Evolutionary conservation across 441 rosid genomes (phyloP), one percentile per base, ranked within the genome.

Genomic region (Hura crepitans): DNA sequence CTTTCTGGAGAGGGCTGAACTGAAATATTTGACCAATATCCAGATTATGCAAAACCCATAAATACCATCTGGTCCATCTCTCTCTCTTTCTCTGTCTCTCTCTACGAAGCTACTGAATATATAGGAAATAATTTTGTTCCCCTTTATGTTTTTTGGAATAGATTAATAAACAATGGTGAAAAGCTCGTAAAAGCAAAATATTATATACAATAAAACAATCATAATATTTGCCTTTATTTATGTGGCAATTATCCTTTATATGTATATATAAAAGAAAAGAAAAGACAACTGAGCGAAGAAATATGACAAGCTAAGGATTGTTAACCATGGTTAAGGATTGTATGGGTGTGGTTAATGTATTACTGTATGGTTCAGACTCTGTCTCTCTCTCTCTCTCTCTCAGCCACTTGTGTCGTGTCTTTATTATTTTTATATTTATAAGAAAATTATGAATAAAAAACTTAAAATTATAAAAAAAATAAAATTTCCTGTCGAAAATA

Each of bases 11-110:
- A 49, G 68, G 65, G 51, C 28, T 50, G 23, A 64, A 64, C 68
- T 63, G 47, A 53, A 66, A 66, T 59, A 71, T 72, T 72, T 81
- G 75, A 69, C 81, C 79, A 55, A 62, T 28, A 71, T 68, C 72
- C 74, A 72, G 67, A 66, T 68, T 78, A 66, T 50, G 66, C 43
- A 62, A n/a, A 58, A 67, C 37, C 65, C 68, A 71, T 71, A 30
- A 69, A 65, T 23, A 37, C 28, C 14, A 18, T 30, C 43, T 27
- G 42, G 39, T 65, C 64, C 56, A 25, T 67, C 66, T 61, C 65
- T 59, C 27, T 55, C 49, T 39, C 25, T 9, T 9, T 28, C 17
- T 7, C 2, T n/a, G n/a, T n/a, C n/a, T n/a, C n/a, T n/a, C n/a
- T n/a, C n/a, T n/a, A n/a, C n/a, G n/a, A n/a, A n/a, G n/a, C n/a